Base-by-base conservation (phyloP, 768 basidiomycete genomes). In the Hirschioporus abietinus region DNA sequence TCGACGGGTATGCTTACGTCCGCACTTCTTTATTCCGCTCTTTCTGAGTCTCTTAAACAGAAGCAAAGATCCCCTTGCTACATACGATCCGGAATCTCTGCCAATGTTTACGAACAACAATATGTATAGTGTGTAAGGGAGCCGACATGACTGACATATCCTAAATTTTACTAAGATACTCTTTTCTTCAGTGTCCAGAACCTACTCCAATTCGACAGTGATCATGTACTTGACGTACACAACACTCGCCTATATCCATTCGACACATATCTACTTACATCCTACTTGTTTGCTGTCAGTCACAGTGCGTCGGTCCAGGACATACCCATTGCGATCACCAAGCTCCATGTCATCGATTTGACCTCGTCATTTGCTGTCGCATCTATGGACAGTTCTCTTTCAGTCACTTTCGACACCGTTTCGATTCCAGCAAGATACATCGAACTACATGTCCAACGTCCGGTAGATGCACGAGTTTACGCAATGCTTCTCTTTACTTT, bases 181-280 rank as follows among this genome's bases (percentile, higher is more conserved):
- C 42, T 52, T 52, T 52, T n/a, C 63, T 12, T 20, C 65, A 87
- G 85, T 52, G 81, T 86, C 26, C 83, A 85, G 70, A 84, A 81
- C 67, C 76, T 86, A 15, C 81, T 82, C 35, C 84, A 84, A 70
- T 87, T 87, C 68, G 83, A 86, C 70, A 84, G 81, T 64, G 82
- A 84, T 68, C 82, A 86, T 71, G 80, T 81, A 36, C 78, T 86
- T 26, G 84, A 87, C 67, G 84, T 85, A 12, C 83, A 84, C 66
- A 74, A 82, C 72, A 82, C 83, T 15, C 81, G 78, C 10, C 71
- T 85, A 10, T 87, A 86, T 70, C 86, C 86, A 0, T 87, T 86
- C 72, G 86, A 87, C 71, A 81, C 78, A 0, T 87, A 87, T 70
- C 66, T 76, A 34, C 77, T 86, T 24, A 76, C 82, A 12, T 84